phyloP scores from a whole-genome alignment of 1,139 yeast genomes.

The Yamadazyma atmosphaerica region DNA sequence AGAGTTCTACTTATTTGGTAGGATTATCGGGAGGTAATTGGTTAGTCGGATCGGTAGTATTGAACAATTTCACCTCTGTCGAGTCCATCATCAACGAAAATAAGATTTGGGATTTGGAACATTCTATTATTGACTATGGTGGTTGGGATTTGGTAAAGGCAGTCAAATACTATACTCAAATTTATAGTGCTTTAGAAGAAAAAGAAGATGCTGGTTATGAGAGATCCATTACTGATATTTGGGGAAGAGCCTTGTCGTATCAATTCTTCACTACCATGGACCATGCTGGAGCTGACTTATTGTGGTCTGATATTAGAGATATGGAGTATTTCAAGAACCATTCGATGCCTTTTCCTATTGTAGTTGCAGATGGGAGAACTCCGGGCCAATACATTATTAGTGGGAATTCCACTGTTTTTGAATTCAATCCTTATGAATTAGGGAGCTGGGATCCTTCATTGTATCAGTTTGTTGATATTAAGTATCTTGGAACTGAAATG shows the following conservation, averaged over 20 bases:
- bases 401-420: conserved; percentile 73
- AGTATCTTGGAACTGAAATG: conserved; percentile 72
- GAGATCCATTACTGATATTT: conserved; percentile 79
- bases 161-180: conserved; percentile 52
- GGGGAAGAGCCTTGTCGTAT: conserved; percentile 86
- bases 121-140: conserved; percentile 65
- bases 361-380: conserved; percentile 75
- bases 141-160: conserved; percentile 66
- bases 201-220: conserved; percentile 79
- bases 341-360: conserved; percentile 81
- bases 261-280: conserved; percentile 65
- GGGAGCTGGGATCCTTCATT: conserved; percentile 89
- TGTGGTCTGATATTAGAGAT: conserved; percentile 63
- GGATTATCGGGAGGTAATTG: conserved; percentile 90
- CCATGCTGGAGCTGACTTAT: conserved; percentile 61
- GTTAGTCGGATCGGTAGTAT: conserved; percentile 78
- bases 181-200: conserved; percentile 53
- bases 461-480: conserved; percentile 62
- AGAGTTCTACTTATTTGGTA: conserved; percentile 69
- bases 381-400: conserved; percentile 61
- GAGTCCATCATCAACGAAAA: conserved; percentile 55
- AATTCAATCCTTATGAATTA: conserved; percentile 77
- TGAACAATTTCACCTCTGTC: conserved; percentile 79
- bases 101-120: conserved; percentile 68
- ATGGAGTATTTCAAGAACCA: conserved; percentile 54